phyloP scores from a whole-genome alignment of 352 stramenopile species.

The Globisporangium nagaii region DNA sequence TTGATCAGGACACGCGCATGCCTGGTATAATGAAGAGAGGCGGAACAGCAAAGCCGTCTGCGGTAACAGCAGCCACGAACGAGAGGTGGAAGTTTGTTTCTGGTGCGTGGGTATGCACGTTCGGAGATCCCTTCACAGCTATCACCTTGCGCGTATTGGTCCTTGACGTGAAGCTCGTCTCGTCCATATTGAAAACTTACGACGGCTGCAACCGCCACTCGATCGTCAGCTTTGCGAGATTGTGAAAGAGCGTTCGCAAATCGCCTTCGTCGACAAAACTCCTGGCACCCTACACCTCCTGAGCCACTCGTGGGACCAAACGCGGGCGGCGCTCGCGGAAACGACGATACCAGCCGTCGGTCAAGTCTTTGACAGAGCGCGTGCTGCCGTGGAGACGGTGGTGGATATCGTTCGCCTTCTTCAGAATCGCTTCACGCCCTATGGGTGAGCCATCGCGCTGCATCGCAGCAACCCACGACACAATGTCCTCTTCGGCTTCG shows the following conservation, averaged over 20 bases:
- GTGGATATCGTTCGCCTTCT: slow-evolving; percentile 4
- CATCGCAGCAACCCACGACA: neutral
- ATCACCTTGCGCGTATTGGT: slow-evolving; percentile 9
- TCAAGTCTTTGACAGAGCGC: neutral
- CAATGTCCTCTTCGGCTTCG: neutral
- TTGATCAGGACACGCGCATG: neutral
- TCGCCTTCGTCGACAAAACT: neutral
- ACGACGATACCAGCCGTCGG: neutral
- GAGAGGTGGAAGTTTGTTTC: slow-evolving; percentile 4
- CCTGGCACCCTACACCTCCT: slow-evolving; percentile 4
- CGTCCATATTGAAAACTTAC: slow-evolving; percentile 4
- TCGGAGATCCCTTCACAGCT: neutral
- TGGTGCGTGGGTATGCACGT: neutral
- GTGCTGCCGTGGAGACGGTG: slow-evolving; percentile 3
- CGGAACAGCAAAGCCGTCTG: neutral
- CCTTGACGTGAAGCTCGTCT: slow-evolving; percentile 2
- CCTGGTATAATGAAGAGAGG: neutral
- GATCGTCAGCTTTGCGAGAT: slow-evolving; percentile 2
- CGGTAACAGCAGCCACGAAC: neutral
- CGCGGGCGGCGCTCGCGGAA: slow-evolving; percentile 3
- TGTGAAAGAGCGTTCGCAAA: slow-evolving; percentile 5
- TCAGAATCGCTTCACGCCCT: neutral
- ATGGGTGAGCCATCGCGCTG: neutral
- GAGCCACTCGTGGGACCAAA: neutral
- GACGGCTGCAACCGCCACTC: neutral